Evolutionary conservation across 2,329 filamentous ascomycete genomes (phyloP).

Genomic region (Fusarium luffae): DNA sequence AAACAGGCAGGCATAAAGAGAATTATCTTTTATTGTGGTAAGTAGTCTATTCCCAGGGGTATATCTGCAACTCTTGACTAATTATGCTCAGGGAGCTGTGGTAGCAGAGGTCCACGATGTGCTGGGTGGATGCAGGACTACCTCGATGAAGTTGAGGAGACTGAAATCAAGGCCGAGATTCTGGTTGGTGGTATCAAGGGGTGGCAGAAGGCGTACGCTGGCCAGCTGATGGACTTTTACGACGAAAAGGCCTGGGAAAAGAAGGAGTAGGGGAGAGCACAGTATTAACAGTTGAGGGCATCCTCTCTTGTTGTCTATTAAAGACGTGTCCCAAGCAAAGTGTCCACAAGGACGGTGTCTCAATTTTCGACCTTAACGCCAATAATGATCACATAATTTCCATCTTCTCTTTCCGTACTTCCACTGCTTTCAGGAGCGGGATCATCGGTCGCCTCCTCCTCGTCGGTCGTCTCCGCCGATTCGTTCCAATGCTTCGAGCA

Average conservation of each 20-base stretch:
- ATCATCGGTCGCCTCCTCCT: slow-evolving; percentile 50
- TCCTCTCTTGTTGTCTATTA: slow-evolving; percentile 49
- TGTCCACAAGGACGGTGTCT: slow-evolving; percentile 35
- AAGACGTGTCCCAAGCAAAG: slow-evolving; percentile 40
- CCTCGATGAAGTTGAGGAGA: slow-evolving; percentile 58
- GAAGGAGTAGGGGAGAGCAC: slow-evolving; percentile 38
- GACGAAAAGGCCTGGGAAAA: slow-evolving; percentile 55
- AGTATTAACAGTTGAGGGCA: slow-evolving; percentile 32
- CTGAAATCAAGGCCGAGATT: slow-evolving; percentile 58
- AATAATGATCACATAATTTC: slow-evolving; percentile 43
- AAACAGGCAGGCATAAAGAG: slow-evolving; percentile 60
- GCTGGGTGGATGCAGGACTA: slow-evolving; percentile 69
- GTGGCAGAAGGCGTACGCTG: slow-evolving; percentile 63
- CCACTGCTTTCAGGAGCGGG: background rate
- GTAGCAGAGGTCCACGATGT: slow-evolving; percentile 62
- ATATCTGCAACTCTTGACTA: background rate
- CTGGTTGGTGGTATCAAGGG: slow-evolving; percentile 65
- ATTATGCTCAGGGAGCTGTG: slow-evolving; percentile 58
- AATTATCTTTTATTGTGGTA: slow-evolving; percentile 68
- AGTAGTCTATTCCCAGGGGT: background rate
- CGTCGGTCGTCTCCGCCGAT: slow-evolving; percentile 71
- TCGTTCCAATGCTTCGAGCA: slow-evolving; percentile 86
- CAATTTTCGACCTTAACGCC: slow-evolving; percentile 52
- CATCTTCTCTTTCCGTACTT: slow-evolving; percentile 21
- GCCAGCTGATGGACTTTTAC: slow-evolving; percentile 62